Evolutionary conservation across 176 grass and related monocot species (phyloP).

Genomic region (Pharus latifolius): DNA sequence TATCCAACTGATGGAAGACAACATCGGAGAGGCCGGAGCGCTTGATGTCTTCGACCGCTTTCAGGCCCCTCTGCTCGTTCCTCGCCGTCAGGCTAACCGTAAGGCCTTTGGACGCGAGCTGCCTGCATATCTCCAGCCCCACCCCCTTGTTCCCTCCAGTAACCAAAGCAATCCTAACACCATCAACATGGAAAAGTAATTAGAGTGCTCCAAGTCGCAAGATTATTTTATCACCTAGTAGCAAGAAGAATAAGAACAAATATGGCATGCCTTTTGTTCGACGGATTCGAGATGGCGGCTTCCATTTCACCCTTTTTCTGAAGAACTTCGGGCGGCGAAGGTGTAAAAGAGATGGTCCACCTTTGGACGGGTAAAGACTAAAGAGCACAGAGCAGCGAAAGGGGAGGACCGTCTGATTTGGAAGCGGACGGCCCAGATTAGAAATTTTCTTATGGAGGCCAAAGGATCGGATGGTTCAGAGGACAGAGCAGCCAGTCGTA

Average conservation of each 20-base stretch:
- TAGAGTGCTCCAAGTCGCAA: not conserved
- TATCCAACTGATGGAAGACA: conserved; percentile 59
- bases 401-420: no score
- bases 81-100: conserved; percentile 58
- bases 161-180: conserved; percentile 46
- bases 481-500: no score
- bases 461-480: no score
- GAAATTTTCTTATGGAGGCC: no score
- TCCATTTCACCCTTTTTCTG: conserved; percentile 1
- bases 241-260: not conserved
- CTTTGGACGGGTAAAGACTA: no score
- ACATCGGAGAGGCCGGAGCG: conserved; percentile 17
- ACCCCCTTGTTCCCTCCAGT: conserved; percentile 69
- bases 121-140: conserved; percentile 61
- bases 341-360: no score
- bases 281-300: not conserved
- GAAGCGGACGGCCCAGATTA: no score
- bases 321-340: no score
- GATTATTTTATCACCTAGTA: no score
- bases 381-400: no score
- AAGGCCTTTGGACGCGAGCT: conserved; percentile 39
- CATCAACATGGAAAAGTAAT: no score
- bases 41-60: conserved; percentile 32
- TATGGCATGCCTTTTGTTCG: conserved; percentile 34
- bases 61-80: conserved; percentile 44